Evolutionary conservation across 768 basidiomycete genomes (phyloP).

Genomic region (Lactifluus pinguis): DNA sequence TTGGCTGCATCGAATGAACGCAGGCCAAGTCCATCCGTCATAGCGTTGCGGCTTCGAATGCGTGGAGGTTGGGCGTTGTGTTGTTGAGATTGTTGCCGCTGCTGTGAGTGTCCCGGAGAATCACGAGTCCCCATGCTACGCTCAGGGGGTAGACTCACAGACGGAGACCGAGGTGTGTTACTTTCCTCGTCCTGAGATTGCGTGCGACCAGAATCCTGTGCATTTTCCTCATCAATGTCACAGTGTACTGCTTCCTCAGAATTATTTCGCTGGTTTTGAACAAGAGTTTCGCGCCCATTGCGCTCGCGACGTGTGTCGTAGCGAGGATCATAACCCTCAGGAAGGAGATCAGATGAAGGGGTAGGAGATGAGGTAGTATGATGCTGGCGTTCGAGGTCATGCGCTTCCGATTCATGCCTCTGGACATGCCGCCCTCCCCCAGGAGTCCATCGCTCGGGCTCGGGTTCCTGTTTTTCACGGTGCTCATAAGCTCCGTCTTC

Average conservation of each 20-base stretch:
- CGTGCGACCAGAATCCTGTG: constrained; percentile 7
- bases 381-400: constrained; percentile 9
- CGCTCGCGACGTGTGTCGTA: constrained; percentile 16
- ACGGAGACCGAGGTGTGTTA: constrained; percentile 19
- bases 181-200: constrained; percentile 20
- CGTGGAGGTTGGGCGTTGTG: constrained; percentile 5
- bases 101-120: neutral
- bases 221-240: constrained; percentile 8
- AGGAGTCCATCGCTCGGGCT: constrained; percentile 14
- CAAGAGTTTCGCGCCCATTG: neutral
- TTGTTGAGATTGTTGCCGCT: constrained; percentile 1
- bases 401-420: constrained; percentile 14
- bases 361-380: constrained; percentile 13
- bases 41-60: constrained; percentile 19
- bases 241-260: neutral
- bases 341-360: constrained; percentile 20
- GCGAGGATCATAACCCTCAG: constrained; percentile 13
- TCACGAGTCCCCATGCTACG: constrained; percentile 1
- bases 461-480: constrained; percentile 2
- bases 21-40: constrained; percentile 15
- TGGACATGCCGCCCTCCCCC: constrained; percentile 6
- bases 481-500: constrained; percentile 11
- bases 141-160: constrained; percentile 11
- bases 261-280: neutral
- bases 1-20: constrained; percentile 14